phyloP scores from a whole-genome alignment of 805 yeast species.

The Hanseniaspora taiwanica region DNA sequence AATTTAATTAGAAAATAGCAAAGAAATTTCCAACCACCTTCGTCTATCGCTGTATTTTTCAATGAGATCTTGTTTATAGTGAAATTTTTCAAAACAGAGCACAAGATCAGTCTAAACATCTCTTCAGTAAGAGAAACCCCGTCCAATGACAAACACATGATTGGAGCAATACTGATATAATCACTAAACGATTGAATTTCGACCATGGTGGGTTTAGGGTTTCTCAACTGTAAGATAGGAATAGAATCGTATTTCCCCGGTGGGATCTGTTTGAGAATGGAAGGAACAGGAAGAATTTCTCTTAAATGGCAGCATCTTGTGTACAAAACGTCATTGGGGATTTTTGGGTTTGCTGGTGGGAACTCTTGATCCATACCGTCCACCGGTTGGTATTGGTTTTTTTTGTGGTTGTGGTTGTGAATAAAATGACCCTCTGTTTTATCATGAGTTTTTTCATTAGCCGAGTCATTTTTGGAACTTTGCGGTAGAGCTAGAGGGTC shows the following conservation, averaged over 20 bases:
- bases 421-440: neutral
- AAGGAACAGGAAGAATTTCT: constrained; percentile 86
- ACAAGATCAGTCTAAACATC: constrained; percentile 57
- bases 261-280: constrained; percentile 68
- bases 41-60: constrained; percentile 64
- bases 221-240: constrained; percentile 61
- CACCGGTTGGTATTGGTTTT: constrained; percentile 3
- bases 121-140: constrained; percentile 63
- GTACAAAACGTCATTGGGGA: constrained; percentile 58
- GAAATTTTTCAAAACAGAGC: constrained; percentile 47
- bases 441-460: too few species aligned
- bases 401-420: neutral
- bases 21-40: constrained; percentile 67
- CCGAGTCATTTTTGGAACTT: neutral
- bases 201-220: constrained; percentile 78
- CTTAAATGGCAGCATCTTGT: constrained; percentile 88
- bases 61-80: constrained; percentile 62
- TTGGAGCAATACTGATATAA: constrained; percentile 74
- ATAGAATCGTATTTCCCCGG: constrained; percentile 53
- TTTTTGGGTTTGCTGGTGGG: constrained; percentile 20
- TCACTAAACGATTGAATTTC: constrained; percentile 83
- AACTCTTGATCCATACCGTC: constrained; percentile 15
- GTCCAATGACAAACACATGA: constrained; percentile 64
- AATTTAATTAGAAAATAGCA: constrained; percentile 60
- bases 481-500: too few species aligned